These are phyloP conservation scores for Fusarium sp. DNA, from an alignment of 2,329 filamentous ascomycete species.

Conservation along the genomic window DNA sequence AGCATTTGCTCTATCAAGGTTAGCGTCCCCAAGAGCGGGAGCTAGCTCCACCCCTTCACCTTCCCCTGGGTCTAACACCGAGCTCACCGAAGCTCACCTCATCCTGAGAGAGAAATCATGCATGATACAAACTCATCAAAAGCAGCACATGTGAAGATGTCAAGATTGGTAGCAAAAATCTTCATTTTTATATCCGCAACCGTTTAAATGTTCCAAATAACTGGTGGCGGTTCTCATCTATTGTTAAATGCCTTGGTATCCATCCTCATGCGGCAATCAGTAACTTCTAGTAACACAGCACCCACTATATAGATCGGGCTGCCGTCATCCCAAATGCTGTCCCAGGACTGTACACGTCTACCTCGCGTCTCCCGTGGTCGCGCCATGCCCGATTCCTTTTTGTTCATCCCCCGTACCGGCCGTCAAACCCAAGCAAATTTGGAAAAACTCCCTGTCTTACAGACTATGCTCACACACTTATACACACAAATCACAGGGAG, in stretches of 20 bases:
- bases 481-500: constrained; percentile 42
- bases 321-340: constrained; percentile 7
- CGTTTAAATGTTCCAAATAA: background rate
- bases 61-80: background rate
- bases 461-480: constrained; percentile 34
- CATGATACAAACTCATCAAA: background rate
- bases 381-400: constrained; percentile 23
- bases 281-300: constrained; percentile 20
- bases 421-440: constrained; percentile 11
- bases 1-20: background rate
- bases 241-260: constrained; percentile 28
- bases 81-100: constrained; percentile 6
- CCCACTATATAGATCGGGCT: constrained; percentile 1
- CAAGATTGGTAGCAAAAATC: background rate
- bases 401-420: constrained; percentile 1
- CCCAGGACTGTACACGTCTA: constrained; percentile 38
- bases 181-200: background rate
- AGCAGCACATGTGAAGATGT: background rate
- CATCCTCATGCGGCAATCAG: constrained; percentile 13
- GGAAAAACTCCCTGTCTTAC: constrained; percentile 17
- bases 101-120: background rate
- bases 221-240: constrained; percentile 33
- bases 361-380: constrained; percentile 15
- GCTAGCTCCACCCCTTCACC: constrained; percentile 12
- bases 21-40: background rate